These are phyloP conservation scores for Claviceps maximensis DNA, from an alignment of 2,329 filamentous ascomycete species.

Conservation along the genomic window DNA sequence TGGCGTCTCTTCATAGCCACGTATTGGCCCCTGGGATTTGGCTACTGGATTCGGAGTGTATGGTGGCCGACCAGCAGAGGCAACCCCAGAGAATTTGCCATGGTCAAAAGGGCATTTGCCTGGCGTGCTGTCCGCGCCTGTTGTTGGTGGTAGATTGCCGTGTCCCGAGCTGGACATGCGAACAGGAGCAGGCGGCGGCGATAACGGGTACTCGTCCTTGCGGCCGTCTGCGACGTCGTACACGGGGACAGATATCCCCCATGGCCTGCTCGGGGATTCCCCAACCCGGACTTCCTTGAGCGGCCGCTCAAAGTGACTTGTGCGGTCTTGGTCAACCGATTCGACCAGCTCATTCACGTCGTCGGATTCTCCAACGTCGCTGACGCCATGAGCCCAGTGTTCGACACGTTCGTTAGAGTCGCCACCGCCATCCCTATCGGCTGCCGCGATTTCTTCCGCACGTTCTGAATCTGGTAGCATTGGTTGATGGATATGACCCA, in stretches of 20 bases:
- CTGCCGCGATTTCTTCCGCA: conserved; percentile 26
- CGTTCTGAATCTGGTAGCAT: conserved; percentile 55
- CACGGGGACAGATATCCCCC: conserved; percentile 75
- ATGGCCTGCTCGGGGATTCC: conserved; percentile 83
- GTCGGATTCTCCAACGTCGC: conserved; percentile 30
- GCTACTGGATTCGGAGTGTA: conserved; percentile 7
- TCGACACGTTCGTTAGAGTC: conserved; percentile 60
- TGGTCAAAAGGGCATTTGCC: conserved; percentile 49
- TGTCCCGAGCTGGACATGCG: conserved; percentile 30
- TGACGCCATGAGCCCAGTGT: conserved; percentile 73
- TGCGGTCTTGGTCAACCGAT: conserved; percentile 39
- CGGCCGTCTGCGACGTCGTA: conserved; percentile 26
- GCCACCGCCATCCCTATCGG: conserved; percentile 37
- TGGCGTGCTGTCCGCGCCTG: conserved; percentile 7
- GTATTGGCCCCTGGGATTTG: conserved; percentile 5
- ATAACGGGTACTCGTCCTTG: conserved; percentile 30
- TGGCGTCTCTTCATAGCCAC: conserved; percentile 9
- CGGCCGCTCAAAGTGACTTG: conserved; percentile 68
- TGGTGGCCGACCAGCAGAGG: conserved; percentile 17
- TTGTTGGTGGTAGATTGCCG: conserved; percentile 5
- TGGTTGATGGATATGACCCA: conserved; percentile 76
- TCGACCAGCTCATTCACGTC: conserved; percentile 26
- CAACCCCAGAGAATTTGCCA: conserved; percentile 25
- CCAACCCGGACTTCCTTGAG: conserved; percentile 85
- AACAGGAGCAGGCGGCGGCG: conserved; percentile 45